Conservation (phyloP, 352 stramenopile species). For the Phytopythium kandeliae region DNA sequence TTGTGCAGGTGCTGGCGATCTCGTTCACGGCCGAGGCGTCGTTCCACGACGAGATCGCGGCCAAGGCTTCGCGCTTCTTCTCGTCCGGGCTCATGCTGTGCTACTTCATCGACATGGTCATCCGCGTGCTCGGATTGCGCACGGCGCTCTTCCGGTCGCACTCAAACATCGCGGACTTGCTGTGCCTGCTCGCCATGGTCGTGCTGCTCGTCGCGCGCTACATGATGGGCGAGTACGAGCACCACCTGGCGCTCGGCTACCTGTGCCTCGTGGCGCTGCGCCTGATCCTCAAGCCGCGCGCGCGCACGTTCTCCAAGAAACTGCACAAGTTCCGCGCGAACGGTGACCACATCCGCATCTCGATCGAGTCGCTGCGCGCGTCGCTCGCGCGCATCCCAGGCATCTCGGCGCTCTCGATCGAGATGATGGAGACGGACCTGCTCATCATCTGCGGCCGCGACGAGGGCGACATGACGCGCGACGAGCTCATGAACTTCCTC, state of each 20-base stretch:
- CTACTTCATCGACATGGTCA: slow-evolving; percentile 83
- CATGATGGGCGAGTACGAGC: slow-evolving; percentile 52
- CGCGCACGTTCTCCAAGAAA: slow-evolving; percentile 84
- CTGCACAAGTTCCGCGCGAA: slow-evolving; percentile 85
- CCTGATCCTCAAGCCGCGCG: slow-evolving; percentile 80
- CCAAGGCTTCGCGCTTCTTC: slow-evolving; percentile 68
- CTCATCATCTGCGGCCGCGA: slow-evolving; percentile 84
- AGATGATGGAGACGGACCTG: slow-evolving; percentile 88
- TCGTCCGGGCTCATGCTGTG: slow-evolving; percentile 70
- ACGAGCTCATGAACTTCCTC: slow-evolving; percentile 86
- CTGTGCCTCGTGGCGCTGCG: slow-evolving; percentile 57
- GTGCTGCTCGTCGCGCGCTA: slow-evolving; percentile 44
- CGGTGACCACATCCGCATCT: slow-evolving; percentile 81
- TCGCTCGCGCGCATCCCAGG: slow-evolving; percentile 77
- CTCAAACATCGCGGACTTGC: slow-evolving; percentile 76
- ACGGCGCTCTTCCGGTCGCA: slow-evolving; percentile 73
- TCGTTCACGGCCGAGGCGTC: slow-evolving; percentile 63
- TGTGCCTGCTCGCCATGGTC: slow-evolving; percentile 67
- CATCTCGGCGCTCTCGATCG: slow-evolving; percentile 75
- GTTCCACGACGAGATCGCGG: slow-evolving; percentile 58
- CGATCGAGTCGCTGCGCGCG: slow-evolving; percentile 75
- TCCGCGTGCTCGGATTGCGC: slow-evolving; percentile 66
- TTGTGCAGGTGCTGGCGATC: slow-evolving; percentile 75
- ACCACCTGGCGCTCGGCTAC: slow-evolving; percentile 69
- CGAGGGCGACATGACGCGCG: slow-evolving; percentile 78